Conservation (phyloP, 371 early-diverging fungal species). For the Actinomortierella ambigua region DNA sequence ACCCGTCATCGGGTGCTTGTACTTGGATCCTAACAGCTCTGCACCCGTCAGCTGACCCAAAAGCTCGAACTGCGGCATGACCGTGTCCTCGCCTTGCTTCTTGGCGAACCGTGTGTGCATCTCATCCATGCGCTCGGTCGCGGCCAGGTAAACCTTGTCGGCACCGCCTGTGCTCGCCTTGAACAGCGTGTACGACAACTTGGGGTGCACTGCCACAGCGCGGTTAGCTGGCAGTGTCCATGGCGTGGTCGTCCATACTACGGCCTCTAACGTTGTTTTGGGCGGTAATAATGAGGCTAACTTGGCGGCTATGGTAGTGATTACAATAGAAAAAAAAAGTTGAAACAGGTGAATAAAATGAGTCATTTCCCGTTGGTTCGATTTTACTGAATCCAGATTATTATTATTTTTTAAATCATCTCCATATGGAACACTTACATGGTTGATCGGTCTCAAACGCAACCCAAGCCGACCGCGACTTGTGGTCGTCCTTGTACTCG, state of each 20-base stretch:
- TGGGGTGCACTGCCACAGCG: conserved; percentile 81
- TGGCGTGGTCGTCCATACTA: conserved; percentile 97
- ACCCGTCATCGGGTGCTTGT: conserved; percentile 72
- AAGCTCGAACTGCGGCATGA: conserved; percentile 26
- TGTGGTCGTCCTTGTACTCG: conserved; percentile 87
- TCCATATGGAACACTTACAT: conserved; percentile 29
- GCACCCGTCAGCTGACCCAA: conserved; percentile 52
- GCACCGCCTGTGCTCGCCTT: conserved; percentile 22
- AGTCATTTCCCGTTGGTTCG: too few species aligned
- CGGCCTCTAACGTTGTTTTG: conserved; percentile 49
- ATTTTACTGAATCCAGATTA: too few species aligned
- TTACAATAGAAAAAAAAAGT: background rate
- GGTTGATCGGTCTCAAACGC: conserved; percentile 56
- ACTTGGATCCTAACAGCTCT: conserved; percentile 67
- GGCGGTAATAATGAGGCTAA: conserved; percentile 6
- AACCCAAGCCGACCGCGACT: conserved; percentile 78
- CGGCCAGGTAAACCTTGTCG: conserved; percentile 52
- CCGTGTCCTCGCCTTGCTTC: background rate
- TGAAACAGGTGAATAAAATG: too few species aligned
- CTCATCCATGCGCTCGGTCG: conserved; percentile 51
- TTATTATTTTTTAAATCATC: too few species aligned
- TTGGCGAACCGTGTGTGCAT: conserved; percentile 31
- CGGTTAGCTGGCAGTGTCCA: conserved; percentile 95
- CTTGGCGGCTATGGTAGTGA: background rate
- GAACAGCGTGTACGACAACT: conserved; percentile 72